Conservation (phyloP, 2,329 filamentous ascomycete genomes). For the Xylariaceae sp. region DNA sequence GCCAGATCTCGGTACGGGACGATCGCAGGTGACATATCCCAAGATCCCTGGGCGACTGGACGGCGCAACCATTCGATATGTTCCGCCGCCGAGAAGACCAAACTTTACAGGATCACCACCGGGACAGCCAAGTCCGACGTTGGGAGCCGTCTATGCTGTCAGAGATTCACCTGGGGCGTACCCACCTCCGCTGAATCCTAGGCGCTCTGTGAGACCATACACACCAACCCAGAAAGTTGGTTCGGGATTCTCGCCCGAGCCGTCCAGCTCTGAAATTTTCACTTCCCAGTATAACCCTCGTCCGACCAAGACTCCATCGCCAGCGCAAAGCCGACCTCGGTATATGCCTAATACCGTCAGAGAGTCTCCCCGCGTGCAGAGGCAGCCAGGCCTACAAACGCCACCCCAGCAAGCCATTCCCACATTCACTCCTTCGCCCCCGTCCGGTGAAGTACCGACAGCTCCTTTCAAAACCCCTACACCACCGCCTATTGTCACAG, state of each 20-base stretch:
- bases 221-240: slow-evolving; percentile 19
- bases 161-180: slow-evolving; percentile 24
- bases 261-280: slow-evolving; percentile 19
- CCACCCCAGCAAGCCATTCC: slow-evolving; percentile 6
- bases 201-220: slow-evolving; percentile 12
- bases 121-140: slow-evolving; percentile 43
- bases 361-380: slow-evolving; percentile 2
- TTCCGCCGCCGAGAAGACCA: slow-evolving; percentile 35
- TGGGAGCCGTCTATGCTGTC: slow-evolving; percentile 33
- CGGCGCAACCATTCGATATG: slow-evolving; percentile 27
- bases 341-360: no score
- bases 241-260: slow-evolving; percentile 28
- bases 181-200: slow-evolving; percentile 25
- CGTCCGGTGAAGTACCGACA: slow-evolving; percentile 6
- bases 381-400: slow-evolving; percentile 3
- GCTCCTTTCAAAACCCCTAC: slow-evolving; percentile 15
- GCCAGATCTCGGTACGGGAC: slow-evolving; percentile 34
- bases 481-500: slow-evolving; percentile 13
- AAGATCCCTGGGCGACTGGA: slow-evolving; percentile 28
- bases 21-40: slow-evolving; percentile 34
- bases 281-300: slow-evolving; percentile 9
- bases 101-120: slow-evolving; percentile 34
- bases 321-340: background rate
- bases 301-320: background rate
- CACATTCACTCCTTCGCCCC: slow-evolving; percentile 15